Conservation (phyloP, 2,329 filamentous ascomycete species). For the Colletotrichum horii region DNA sequence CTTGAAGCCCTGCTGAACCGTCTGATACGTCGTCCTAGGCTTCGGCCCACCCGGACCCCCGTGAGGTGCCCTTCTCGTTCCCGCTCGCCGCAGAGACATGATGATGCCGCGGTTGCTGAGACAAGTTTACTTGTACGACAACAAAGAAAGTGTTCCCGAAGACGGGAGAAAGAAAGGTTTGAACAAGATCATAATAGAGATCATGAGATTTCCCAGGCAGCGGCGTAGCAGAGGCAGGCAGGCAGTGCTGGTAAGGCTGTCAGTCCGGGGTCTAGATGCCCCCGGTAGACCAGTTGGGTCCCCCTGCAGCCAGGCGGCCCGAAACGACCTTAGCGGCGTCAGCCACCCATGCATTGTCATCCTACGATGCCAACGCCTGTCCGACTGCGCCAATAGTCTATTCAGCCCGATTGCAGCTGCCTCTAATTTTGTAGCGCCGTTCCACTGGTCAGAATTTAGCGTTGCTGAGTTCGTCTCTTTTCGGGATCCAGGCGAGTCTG, state of each 20-base stretch:
- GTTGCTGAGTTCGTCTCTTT: not conserved
- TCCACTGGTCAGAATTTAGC: conserved; percentile 15
- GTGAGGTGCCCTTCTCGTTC: conserved; percentile 17
- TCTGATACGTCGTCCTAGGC: conserved; percentile 37
- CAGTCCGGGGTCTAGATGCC: not conserved
- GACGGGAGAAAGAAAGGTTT: not conserved
- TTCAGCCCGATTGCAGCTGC: not conserved
- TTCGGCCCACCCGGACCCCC: conserved; percentile 19
- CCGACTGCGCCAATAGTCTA: conserved; percentile 2
- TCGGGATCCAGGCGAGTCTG: not conserved
- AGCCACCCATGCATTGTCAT: conserved; percentile 13
- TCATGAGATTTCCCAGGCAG: not conserved
- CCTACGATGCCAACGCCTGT: conserved; percentile 7
- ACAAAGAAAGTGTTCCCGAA: not conserved
- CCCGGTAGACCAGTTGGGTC: not conserved
- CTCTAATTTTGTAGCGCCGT: not conserved
- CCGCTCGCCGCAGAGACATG: conserved; percentile 16
- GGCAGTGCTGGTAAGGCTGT: not conserved
- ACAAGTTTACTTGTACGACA: not conserved
- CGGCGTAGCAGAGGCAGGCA: not conserved
- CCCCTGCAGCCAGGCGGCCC: conserved; percentile 16
- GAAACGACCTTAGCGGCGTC: conserved; percentile 17
- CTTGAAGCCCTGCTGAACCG: conserved; percentile 42
- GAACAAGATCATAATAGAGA: not conserved
- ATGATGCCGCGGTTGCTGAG: not conserved